Conservation (phyloP, 1,284 basidiomycete species). For the Cronartium ribicola region DNA sequence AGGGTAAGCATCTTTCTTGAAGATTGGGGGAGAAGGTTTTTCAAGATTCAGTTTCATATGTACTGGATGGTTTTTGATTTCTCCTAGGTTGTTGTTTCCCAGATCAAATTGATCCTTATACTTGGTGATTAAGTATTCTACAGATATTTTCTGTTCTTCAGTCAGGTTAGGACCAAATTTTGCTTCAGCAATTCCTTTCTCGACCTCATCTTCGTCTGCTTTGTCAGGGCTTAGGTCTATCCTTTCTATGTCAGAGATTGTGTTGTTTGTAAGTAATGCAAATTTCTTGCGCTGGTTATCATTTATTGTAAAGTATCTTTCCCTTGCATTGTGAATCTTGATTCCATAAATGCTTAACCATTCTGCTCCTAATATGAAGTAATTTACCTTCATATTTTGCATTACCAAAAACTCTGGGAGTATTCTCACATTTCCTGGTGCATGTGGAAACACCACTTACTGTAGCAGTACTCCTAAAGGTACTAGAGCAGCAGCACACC, state of each 20-base stretch:
- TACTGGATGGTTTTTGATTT: neutral
- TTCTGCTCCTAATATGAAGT: neutral
- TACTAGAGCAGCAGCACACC: neutral
- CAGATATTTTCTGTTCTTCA: neutral
- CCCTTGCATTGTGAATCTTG: neutral
- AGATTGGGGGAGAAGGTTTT: slow-evolving; percentile 2
- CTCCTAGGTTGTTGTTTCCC: slow-evolving; percentile 2
- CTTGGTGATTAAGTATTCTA: neutral
- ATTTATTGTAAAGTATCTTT: neutral
- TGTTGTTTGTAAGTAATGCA: neutral
- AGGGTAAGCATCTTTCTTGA: slow-evolving; percentile 6
- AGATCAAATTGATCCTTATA: slow-evolving; percentile 7
- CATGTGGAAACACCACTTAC: neutral
- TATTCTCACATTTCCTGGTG: neutral
- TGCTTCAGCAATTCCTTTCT: neutral
- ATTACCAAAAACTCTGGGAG: neutral
- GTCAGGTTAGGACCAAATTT: neutral
- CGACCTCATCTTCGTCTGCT: neutral
- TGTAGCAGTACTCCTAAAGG: neutral
- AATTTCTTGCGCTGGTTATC: neutral
- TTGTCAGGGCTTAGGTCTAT: neutral
- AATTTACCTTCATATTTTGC: neutral
- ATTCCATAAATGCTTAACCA: neutral
- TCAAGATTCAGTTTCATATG: slow-evolving; percentile 3
- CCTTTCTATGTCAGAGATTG: neutral